Evolutionary conservation across 306 rosid species (phyloP).

Genomic region (Cyamopsis tetragonoloba): DNA sequence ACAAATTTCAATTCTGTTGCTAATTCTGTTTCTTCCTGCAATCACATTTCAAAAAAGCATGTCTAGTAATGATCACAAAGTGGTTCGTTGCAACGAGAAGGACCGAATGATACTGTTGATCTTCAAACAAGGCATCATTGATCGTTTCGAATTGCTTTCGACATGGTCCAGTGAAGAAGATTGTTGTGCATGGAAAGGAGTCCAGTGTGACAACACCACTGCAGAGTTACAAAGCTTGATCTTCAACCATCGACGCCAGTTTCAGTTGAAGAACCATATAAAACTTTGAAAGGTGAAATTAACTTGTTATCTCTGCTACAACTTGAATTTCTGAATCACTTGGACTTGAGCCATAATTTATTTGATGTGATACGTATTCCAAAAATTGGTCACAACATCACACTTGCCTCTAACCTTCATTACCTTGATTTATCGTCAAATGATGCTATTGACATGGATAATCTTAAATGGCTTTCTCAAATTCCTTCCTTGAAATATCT

Average conservation of each 20-base stretch:
- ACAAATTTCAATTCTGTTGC: background rate
- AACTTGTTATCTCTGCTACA: background rate
- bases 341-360: rapidly evolving
- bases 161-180: background rate
- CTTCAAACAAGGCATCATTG: background rate
- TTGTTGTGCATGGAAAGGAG: slow-evolving; percentile 19
- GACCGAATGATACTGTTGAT: background rate
- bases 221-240: background rate
- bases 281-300: too few species aligned
- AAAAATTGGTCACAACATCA: background rate
- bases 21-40: background rate
- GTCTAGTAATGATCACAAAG: background rate
- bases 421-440: background rate
- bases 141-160: background rate
- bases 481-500: slow-evolving; percentile 13
- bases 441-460: background rate
- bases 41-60: background rate
- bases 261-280: too few species aligned
- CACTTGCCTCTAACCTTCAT: background rate
- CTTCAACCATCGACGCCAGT: too few species aligned
- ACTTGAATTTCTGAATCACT: background rate
- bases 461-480: background rate
- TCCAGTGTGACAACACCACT: background rate
- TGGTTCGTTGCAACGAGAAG: background rate
- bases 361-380: background rate